Evolutionary conservation across 1,284 basidiomycete genomes (phyloP).

Genomic region (Sporisorium sorghi): DNA sequence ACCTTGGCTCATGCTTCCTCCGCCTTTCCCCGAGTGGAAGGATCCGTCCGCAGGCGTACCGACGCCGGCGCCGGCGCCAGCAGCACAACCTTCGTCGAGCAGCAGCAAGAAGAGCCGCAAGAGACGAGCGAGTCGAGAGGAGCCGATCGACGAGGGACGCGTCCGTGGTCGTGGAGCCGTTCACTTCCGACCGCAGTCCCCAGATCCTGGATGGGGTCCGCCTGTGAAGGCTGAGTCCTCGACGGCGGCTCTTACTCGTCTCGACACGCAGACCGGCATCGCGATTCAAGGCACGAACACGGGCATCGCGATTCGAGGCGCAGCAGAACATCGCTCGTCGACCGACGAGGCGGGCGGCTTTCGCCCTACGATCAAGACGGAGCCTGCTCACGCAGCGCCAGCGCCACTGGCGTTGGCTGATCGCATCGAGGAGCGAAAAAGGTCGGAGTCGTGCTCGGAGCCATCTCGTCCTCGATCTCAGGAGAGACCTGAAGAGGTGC

Average conservation of each 20-base stretch:
- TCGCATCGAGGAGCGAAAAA: neutral
- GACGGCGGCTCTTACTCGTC: neutral
- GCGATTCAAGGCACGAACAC: neutral
- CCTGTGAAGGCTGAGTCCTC: neutral
- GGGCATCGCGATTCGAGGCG: neutral
- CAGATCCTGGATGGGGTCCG: neutral
- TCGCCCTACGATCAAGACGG: neutral
- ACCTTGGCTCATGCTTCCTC: conserved; percentile 18
- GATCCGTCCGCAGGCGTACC: neutral
- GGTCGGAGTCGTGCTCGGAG: neutral
- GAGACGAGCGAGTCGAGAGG: neutral
- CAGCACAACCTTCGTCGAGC: neutral
- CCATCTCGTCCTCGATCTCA: neutral
- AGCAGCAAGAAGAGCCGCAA: neutral
- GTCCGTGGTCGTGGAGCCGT: conserved; percentile 13
- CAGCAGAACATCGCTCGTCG: conserved; percentile 4
- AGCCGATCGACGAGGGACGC: neutral
- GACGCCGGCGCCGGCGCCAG: neutral
- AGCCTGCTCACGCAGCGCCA: neutral
- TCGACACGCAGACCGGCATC: neutral
- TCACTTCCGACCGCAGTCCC: neutral
- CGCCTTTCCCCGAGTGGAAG: conserved; percentile 8
- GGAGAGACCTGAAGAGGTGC: neutral
- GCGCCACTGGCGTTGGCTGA: neutral
- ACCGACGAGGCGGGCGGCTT: conserved; percentile 3